Percentiles rank a stretch among this genome's conserved stretches.
These are phyloP conservation scores for Teratosphaeria viscida DNA, from an alignment of 2,329 filamentous ascomycete species.

Conservation along the genomic window DNA sequence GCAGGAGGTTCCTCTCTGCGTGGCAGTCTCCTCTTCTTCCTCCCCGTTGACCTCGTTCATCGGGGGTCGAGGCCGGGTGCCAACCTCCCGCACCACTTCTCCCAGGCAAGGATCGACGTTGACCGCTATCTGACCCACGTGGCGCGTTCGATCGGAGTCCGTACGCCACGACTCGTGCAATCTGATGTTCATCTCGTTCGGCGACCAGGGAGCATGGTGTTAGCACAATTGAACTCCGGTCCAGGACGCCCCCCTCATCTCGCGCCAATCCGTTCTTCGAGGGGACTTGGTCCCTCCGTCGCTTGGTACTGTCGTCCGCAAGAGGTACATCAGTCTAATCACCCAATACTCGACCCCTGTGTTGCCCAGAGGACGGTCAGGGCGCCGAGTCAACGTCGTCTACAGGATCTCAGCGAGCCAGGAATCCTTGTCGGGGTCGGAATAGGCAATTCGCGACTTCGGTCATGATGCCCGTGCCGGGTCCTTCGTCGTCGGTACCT, in stretches of 20 bases:
- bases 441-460: not conserved
- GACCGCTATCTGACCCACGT: not conserved
- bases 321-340: too few species aligned
- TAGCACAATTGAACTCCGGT: too few species aligned
- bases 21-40: not conserved
- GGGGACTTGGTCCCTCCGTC: too few species aligned
- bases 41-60: not conserved
- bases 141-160: too few species aligned
- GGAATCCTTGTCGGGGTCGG: not conserved
- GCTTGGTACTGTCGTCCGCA: too few species aligned
- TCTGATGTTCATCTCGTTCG: too few species aligned
- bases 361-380: not conserved
- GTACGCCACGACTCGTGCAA: too few species aligned
- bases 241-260: too few species aligned
- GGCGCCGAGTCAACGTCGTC: not conserved
- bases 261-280: too few species aligned
- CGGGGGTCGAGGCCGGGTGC: not conserved
- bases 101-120: not conserved
- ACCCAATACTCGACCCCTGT: not conserved
- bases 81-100: not conserved
- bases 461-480: too few species aligned
- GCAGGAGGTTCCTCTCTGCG: not conserved
- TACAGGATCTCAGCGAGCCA: not conserved
- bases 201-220: too few species aligned
- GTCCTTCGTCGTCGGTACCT: too few species aligned